These are phyloP conservation scores for Epichloe amarillans DNA, from an alignment of 2,329 filamentous ascomycete genomes.

Conservation along the genomic window DNA sequence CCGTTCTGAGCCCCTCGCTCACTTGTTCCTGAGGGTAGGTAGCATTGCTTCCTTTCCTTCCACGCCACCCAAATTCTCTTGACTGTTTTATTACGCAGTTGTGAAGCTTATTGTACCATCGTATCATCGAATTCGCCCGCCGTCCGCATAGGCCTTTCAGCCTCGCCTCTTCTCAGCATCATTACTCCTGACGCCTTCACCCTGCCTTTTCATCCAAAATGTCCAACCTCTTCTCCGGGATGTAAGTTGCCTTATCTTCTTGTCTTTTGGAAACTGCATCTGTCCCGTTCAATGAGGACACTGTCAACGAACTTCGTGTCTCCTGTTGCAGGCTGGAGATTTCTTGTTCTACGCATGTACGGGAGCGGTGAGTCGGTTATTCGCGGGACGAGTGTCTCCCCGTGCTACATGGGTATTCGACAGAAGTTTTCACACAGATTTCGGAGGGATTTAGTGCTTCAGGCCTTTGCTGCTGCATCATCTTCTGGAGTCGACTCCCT, in stretches of 20 bases:
- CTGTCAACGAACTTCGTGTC: neutral
- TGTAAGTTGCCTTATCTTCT: slow-evolving; percentile 33
- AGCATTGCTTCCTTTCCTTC: neutral
- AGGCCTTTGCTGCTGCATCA: neutral
- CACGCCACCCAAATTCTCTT: neutral
- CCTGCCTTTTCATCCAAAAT: slow-evolving; percentile 23
- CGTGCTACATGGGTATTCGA: neutral
- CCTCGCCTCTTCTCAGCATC: slow-evolving; percentile 1
- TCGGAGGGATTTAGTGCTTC: neutral
- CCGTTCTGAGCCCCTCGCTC: neutral
- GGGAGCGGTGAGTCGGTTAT: neutral
- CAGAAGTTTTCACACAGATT: neutral
- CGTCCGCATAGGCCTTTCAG: slow-evolving; percentile 1
- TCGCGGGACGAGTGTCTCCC: neutral
- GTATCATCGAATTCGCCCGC: neutral
- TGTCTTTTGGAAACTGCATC: neutral
- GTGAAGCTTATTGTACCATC: neutral
- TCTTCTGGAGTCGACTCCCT: neutral
- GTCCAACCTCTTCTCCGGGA: slow-evolving; percentile 49
- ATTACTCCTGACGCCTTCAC: slow-evolving; percentile 2
- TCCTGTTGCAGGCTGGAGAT: neutral
- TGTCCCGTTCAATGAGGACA: neutral
- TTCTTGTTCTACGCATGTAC: neutral
- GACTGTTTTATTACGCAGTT: neutral
- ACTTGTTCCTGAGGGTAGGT: neutral